Conservation (phyloP, 257 asterid genomes). For the Misopates orontium region DNA sequence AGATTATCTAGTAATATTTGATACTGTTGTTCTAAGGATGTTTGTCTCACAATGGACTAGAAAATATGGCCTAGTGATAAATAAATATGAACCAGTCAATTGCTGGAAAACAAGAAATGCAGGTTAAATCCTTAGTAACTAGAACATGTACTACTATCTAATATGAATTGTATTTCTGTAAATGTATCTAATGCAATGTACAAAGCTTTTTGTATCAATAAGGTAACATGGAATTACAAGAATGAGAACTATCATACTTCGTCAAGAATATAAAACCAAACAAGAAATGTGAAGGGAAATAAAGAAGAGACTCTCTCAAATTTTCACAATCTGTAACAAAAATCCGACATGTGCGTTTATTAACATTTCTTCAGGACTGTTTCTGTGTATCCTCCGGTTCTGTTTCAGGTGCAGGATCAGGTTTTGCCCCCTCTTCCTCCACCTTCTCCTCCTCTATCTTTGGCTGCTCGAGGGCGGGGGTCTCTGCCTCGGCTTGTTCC, state of each 20-base stretch:
- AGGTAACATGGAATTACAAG: slow-evolving; percentile 27
- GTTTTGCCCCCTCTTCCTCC: slow-evolving; percentile 17
- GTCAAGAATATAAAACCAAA: background rate
- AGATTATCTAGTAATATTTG: too few relatives aligned
- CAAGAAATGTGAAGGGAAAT: background rate
- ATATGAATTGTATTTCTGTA: background rate
- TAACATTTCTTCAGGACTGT: slow-evolving; percentile 26
- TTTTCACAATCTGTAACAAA: slow-evolving; percentile 1
- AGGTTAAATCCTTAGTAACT: too few relatives aligned
- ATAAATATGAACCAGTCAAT: too few relatives aligned
- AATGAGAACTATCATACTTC: slow-evolving; percentile 11
- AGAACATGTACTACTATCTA: background rate
- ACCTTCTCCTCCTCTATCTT: slow-evolving; percentile 21
- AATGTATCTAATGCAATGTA: slow-evolving; percentile 3
- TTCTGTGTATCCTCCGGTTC: slow-evolving; percentile 36
- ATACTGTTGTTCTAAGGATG: too few relatives aligned
- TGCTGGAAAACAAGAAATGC: too few relatives aligned
- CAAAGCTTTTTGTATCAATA: slow-evolving; percentile 7
- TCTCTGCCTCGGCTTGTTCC: slow-evolving; percentile 25
- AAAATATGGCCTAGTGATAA: too few relatives aligned
- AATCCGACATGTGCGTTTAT: background rate
- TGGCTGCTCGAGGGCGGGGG: slow-evolving; percentile 10
- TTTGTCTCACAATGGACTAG: too few relatives aligned
- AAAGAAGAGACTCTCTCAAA: background rate
- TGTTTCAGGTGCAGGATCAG: slow-evolving; percentile 15